These are phyloP conservation scores for Aspergillus heteromorphus DNA, from an alignment of 495 filamentous ascomycete species.

Conservation along the genomic window DNA sequence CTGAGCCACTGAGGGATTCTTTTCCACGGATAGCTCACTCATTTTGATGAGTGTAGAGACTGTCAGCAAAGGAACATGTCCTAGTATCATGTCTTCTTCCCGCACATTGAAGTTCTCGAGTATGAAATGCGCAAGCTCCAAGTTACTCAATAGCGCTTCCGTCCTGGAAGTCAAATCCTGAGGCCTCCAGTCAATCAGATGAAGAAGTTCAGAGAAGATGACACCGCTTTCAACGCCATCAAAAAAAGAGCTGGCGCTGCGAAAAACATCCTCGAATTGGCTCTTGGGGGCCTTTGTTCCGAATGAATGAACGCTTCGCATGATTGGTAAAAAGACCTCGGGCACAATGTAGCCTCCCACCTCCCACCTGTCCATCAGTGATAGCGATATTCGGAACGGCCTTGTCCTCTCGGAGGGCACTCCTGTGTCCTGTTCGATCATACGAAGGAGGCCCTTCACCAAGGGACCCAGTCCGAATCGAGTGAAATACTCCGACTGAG, in stretches of 20 bases:
- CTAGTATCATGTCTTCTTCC: constrained; percentile 90
- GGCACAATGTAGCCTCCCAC: constrained; percentile 86
- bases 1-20: neutral
- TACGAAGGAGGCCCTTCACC: constrained; percentile 65
- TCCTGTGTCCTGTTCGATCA: constrained; percentile 56
- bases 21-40: constrained; percentile 23
- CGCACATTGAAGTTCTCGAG: constrained; percentile 84
- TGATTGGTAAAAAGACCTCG: constrained; percentile 79
- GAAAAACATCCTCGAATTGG: constrained; percentile 78
- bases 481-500: constrained; percentile 66
- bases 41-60: constrained; percentile 60
- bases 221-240: constrained; percentile 92
- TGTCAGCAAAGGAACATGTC: constrained; percentile 74
- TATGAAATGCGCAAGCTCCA: constrained; percentile 76
- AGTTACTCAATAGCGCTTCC: constrained; percentile 40
- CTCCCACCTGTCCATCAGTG: constrained; percentile 97
- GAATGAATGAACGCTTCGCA: constrained; percentile 70
- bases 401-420: constrained; percentile 68
- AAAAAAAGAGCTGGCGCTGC: constrained; percentile 92
- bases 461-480: constrained; percentile 70
- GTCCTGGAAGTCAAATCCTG: constrained; percentile 31
- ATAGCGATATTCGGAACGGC: constrained; percentile 86
- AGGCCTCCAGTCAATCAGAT: constrained; percentile 33
- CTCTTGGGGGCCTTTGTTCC: constrained; percentile 53
- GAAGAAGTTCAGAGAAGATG: constrained; percentile 81